Evolutionary conservation across 345 rosid genomes (phyloP).

Genomic region (Rhodamnia rubescens): DNA sequence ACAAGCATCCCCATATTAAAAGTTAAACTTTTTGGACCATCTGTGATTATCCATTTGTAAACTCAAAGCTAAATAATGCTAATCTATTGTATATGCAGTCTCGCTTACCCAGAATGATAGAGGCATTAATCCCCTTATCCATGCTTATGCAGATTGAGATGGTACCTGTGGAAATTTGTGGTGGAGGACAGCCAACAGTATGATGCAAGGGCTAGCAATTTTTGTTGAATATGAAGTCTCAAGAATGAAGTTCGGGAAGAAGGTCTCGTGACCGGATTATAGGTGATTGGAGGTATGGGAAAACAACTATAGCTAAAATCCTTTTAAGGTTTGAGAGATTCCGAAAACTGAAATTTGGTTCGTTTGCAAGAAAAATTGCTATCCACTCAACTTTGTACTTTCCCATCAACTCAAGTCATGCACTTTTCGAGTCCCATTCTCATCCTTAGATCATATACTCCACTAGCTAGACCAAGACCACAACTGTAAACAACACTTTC

Average conservation of each 20-base stretch:
- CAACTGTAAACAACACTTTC: not conserved
- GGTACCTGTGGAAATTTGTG: not conserved
- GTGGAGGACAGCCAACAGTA: not conserved
- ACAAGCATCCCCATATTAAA: not conserved
- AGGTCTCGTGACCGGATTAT: not conserved
- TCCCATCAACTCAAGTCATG: not conserved
- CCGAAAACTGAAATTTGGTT: not conserved
- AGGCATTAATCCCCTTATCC: not conserved
- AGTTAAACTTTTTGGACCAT: not conserved
- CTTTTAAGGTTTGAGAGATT: not conserved
- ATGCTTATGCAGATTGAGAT: not conserved
- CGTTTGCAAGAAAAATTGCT: not conserved
- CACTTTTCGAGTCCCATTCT: not conserved
- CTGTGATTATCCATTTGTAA: not conserved
- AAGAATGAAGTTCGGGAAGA: not conserved
- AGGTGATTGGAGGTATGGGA: not conserved
- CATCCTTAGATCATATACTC: not conserved
- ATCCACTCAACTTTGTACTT: not conserved
- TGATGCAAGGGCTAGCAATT: not conserved
- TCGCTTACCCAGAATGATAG: not conserved
- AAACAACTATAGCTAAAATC: not conserved
- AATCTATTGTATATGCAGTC: not conserved
- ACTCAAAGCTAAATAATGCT: not conserved
- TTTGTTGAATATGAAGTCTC: not conserved
- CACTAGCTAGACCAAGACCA: not conserved